A percentile compares a stretch with the other conserved stretches of the same genome.
Conservation (phyloP, 768 basidiomycete genomes). For the Amanita thiersii region DNA sequence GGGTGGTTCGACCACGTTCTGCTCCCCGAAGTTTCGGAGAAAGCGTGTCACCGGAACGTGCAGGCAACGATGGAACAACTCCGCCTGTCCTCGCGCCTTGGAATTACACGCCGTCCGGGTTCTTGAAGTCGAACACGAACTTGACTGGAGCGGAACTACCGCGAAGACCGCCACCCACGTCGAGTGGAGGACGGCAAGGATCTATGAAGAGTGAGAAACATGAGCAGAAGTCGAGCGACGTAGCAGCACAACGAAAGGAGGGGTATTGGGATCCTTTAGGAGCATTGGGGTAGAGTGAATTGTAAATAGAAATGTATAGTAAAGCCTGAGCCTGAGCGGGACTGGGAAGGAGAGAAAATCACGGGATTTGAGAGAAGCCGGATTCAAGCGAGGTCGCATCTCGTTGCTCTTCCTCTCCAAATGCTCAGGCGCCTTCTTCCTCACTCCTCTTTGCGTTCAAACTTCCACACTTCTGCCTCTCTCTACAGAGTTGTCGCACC, state of each 20-base stretch:
- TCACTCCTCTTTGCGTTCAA: slow-evolving; percentile 39
- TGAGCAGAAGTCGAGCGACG: slow-evolving; percentile 16
- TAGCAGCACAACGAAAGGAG: too few species aligned
- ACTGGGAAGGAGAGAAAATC: too few species aligned
- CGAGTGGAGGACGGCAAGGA: slow-evolving; percentile 24
- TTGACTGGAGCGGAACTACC: slow-evolving; percentile 38
- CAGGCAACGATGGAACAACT: background rate
- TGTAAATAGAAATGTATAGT: too few species aligned
- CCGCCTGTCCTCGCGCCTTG: slow-evolving; percentile 32
- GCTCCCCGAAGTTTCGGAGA: slow-evolving; percentile 13
- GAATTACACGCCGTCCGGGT: slow-evolving; percentile 49
- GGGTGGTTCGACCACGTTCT: slow-evolving; percentile 14
- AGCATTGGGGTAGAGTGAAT: too few species aligned
- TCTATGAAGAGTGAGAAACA: slow-evolving; percentile 21
- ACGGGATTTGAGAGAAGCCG: too few species aligned
- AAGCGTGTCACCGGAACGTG: background rate
- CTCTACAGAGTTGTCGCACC: slow-evolving; percentile 57
- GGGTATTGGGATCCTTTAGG: too few species aligned
- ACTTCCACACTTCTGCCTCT: slow-evolving; percentile 58
- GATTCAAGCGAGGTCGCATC: too few species aligned
- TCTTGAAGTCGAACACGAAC: slow-evolving; percentile 22
- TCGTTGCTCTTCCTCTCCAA: slow-evolving; percentile 1
- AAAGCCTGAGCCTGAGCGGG: background rate
- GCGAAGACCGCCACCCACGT: slow-evolving; percentile 41
- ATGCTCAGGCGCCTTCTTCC: slow-evolving; percentile 51